These are phyloP conservation scores for Podospora fimiseda DNA, from an alignment of 495 filamentous ascomycete genomes.

Conservation along the genomic window DNA sequence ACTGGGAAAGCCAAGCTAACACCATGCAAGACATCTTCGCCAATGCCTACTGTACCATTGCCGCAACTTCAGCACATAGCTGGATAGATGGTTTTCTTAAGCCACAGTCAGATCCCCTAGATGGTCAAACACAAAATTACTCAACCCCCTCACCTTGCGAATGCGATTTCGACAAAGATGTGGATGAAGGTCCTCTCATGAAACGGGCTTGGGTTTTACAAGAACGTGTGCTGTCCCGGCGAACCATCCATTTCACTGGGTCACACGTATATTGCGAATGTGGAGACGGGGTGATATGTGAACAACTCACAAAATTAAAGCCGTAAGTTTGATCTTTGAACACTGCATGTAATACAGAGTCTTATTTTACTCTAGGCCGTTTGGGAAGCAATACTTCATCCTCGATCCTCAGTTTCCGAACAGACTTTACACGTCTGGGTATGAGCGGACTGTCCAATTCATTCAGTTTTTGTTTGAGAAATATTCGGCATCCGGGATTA, in stretches of 20 bases:
- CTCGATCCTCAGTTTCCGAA: slow-evolving; percentile 10
- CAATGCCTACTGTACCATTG: too few relatives aligned
- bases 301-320: slow-evolving; percentile 5
- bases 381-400: slow-evolving; percentile 7
- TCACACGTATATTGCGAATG: slow-evolving; percentile 12
- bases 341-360: slow-evolving; percentile 1
- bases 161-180: slow-evolving; percentile 10
- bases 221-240: slow-evolving; percentile 13
- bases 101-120: too few relatives aligned
- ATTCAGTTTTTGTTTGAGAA: slow-evolving; percentile 7
- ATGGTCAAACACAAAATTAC: too few relatives aligned
- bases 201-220: slow-evolving; percentile 11
- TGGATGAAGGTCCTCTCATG: slow-evolving; percentile 4
- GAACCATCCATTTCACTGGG: slow-evolving; percentile 12
- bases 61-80: too few relatives aligned
- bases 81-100: too few relatives aligned
- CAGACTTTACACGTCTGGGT: slow-evolving; percentile 1
- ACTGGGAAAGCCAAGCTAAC: too few relatives aligned
- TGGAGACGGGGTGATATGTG: slow-evolving; percentile 8
- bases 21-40: too few relatives aligned
- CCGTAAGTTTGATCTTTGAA: slow-evolving; percentile 5
- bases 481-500: slow-evolving; percentile 8
- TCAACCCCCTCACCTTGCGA: too few relatives aligned
- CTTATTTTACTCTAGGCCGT: slow-evolving; percentile 4
- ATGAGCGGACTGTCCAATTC: slow-evolving; percentile 2